Conservation (phyloP, 495 filamentous ascomycete genomes). For the Penicillium cosmopolitanum region DNA sequence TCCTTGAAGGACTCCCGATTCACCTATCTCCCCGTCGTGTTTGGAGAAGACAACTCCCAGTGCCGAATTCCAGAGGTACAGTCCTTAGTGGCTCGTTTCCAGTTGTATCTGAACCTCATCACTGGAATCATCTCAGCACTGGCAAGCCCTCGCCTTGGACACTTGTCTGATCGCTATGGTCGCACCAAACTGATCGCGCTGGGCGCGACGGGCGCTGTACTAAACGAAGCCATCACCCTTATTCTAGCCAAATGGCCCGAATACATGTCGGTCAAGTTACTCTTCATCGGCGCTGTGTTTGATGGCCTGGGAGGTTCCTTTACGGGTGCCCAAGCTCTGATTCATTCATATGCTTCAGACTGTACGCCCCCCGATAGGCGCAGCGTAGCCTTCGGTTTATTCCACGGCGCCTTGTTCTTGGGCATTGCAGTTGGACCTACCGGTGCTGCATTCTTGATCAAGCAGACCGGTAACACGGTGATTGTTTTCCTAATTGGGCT, state of each 20-base stretch:
- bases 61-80: constrained; percentile 76
- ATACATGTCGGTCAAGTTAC: constrained; percentile 66
- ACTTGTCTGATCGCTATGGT: constrained; percentile 87
- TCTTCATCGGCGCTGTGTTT: constrained; percentile 72
- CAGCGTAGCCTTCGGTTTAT: constrained; percentile 84
- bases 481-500: constrained; percentile 79
- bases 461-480: constrained; percentile 66
- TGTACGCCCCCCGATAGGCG: constrained; percentile 79
- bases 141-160: constrained; percentile 78
- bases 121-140: constrained; percentile 74
- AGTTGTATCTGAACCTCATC: constrained; percentile 70
- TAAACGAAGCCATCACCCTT: constrained; percentile 74
- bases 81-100: constrained; percentile 73
- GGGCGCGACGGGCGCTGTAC: constrained; percentile 66
- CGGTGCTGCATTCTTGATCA: constrained; percentile 74
- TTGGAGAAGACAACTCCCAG: constrained; percentile 69
- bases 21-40: constrained; percentile 63
- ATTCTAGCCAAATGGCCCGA: constrained; percentile 76
- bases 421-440: constrained; percentile 86
- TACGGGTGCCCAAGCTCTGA: constrained; percentile 76
- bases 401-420: constrained; percentile 84
- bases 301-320: constrained; percentile 90
- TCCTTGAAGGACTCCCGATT: constrained; percentile 58
- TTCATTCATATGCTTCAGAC: constrained; percentile 84
- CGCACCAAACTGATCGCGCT: constrained; percentile 71